phyloP scores from a whole-genome alignment of 192 early-diverging fungal genomes.

The Endogone sp. region DNA sequence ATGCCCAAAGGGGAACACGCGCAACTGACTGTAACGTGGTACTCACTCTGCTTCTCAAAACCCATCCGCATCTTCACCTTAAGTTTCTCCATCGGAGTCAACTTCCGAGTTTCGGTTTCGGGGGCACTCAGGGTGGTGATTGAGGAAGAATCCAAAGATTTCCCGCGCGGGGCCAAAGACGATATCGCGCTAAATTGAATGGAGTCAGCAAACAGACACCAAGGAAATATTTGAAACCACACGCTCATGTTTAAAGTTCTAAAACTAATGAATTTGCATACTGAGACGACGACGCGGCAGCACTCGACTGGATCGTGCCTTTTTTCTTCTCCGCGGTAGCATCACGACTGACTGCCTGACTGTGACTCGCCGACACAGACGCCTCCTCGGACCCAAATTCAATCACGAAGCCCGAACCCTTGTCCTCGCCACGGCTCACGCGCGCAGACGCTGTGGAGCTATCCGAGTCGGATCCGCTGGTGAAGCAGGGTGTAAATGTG shows the following conservation, averaged over 20 bases:
- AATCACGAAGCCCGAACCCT: conserved; percentile 22
- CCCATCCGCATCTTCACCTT: conserved; percentile 36
- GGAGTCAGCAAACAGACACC: no score
- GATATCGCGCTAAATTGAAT: no score
- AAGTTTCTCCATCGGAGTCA: conserved; percentile 39
- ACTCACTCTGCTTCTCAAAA: conserved; percentile 36
- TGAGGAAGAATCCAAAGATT: not conserved
- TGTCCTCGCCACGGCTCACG: conserved; percentile 10
- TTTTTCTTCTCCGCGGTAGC: not conserved
- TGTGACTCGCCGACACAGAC: not conserved
- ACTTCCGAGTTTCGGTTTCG: conserved; percentile 15
- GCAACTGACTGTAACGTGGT: no score
- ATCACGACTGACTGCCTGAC: not conserved
- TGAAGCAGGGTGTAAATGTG: conserved; percentile 4
- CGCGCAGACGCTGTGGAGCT: conserved; percentile 17
- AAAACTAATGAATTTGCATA: no score
- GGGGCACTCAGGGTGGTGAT: conserved; percentile 1
- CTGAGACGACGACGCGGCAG: no score
- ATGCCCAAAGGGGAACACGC: no score
- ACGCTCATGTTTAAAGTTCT: no score
- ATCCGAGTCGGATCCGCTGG: conserved; percentile 6
- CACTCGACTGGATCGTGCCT: conserved; percentile 1
- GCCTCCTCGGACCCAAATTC: conserved; percentile 24
- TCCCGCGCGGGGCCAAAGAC: not conserved
- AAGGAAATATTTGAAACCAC: no score